Evolutionary conservation across 2,329 filamentous ascomycete species (phyloP).

Genomic region (Fusarium lateritium): DNA sequence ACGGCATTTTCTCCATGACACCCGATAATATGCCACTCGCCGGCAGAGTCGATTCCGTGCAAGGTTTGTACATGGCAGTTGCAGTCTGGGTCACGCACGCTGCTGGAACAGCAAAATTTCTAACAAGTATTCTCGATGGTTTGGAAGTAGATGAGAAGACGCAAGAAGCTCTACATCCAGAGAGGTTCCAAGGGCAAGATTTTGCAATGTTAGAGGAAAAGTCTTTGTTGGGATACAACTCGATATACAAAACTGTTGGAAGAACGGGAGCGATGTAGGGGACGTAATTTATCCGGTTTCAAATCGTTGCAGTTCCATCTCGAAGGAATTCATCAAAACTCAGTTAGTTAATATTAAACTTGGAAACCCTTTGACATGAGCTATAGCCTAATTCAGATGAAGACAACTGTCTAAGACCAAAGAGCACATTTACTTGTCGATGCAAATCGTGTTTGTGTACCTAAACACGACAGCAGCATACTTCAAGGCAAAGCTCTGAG

Average conservation of each 20-base stretch:
- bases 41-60: slow-evolving; percentile 14
- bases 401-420: too few relatives aligned
- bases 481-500: too few relatives aligned
- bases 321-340: too few relatives aligned
- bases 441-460: too few relatives aligned
- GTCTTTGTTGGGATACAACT: slow-evolving; percentile 42
- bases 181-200: slow-evolving; percentile 37
- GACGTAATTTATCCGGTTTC: too few relatives aligned
- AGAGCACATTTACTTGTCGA: too few relatives aligned
- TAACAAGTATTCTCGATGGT: slow-evolving; percentile 29
- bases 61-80: slow-evolving; percentile 34
- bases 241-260: slow-evolving; percentile 43
- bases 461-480: too few relatives aligned
- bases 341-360: too few relatives aligned
- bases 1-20: slow-evolving; percentile 48
- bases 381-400: too few relatives aligned
- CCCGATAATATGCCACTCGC: slow-evolving; percentile 48
- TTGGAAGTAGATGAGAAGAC: slow-evolving; percentile 19
- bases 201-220: slow-evolving; percentile 26
- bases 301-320: too few relatives aligned
- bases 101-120: slow-evolving; percentile 37
- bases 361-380: too few relatives aligned
- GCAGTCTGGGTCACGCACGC: slow-evolving; percentile 47
- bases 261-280: not conserved
- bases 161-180: slow-evolving; percentile 31